Evolutionary conservation across 805 yeast genomes (phyloP), one percentile per base, ranked within the genome.

Genomic region (Naumovozyma dairenensis): DNA sequence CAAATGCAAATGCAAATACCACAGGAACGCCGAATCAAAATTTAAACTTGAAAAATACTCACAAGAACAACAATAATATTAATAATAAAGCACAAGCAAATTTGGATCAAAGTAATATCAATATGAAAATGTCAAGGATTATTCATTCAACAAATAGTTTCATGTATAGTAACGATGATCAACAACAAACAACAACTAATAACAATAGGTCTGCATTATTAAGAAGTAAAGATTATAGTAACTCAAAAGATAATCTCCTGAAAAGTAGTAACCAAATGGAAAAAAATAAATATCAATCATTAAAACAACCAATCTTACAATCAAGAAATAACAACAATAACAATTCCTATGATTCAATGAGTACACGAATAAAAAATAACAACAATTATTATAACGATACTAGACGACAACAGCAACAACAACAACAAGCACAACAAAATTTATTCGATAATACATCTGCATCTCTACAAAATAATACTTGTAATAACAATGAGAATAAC

Each of bases 271-370:
- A 8, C 6, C 8, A 24, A 6, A 12, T 24, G 13, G 7, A 12
- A 24, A 7, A 12, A 24, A 24, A 24, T 7, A 12, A 24, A 24
- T 24, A 24, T 24, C 26, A 24, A 24, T 24, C 26, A 6, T 10
- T 12, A 5, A 24, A 14, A 12, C 26, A 24, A 12, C 26, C 26
- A 8, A 24, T 24, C 5, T 12, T 24, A 24, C 13, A 12, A 12
- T 7, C 26, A 20, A 20, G 22, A 6, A 10, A 20, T 20, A 20
- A 20, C 4, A 27, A 34, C 16, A 38, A 36, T 16, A 33, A 36
- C 26, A 40, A 44, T 24, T 40, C 42, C 3, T 51, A 51, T 32
- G 53, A 51, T 29, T 51, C 57, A 3, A 51, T 51, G 54, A 55
- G 55, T 10, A 44, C 40, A 29, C 48, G 42, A 16, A 27, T 35